Percentiles rank a stretch among this genome's conserved stretches.
These are phyloP conservation scores for Prasinococcaceae sp. DNA, from an alignment of 139 green algal genomes.

Conservation along the genomic window DNA sequence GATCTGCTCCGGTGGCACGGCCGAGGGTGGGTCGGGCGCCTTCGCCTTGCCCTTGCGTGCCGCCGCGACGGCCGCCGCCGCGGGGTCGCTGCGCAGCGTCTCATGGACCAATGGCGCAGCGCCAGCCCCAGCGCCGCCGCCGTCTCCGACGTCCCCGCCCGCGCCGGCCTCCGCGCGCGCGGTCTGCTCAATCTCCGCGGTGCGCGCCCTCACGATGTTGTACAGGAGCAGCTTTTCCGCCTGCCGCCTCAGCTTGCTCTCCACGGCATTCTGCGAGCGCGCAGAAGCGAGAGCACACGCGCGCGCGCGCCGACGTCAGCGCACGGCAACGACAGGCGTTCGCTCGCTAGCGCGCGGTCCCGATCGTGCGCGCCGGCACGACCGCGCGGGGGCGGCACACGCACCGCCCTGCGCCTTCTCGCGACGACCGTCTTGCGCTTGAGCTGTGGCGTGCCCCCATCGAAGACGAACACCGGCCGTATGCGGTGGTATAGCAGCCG, in stretches of 20 bases:
- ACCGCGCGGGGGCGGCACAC: no score
- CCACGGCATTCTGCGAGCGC: conserved; percentile 45
- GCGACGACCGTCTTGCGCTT: conserved; percentile 64
- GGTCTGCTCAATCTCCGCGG: neutral
- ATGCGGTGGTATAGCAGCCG: conserved; percentile 87
- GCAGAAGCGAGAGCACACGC: no score
- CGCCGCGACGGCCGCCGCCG: neutral
- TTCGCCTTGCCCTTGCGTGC: no score
- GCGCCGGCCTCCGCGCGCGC: neutral
- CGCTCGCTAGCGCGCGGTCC: no score
- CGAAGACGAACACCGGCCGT: conserved; percentile 93
- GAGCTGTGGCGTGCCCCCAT: conserved; percentile 80
- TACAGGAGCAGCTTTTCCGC: conserved; percentile 90
- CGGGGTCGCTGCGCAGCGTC: neutral
- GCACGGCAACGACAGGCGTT: no score
- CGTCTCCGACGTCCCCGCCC: no score
- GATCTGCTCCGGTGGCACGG: no score
- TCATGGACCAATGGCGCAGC: neutral
- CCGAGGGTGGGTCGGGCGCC: neutral
- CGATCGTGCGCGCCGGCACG: no score
- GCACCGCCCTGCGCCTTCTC: neutral
- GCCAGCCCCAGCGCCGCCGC: no score
- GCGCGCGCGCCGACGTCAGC: no score
- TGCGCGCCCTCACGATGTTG: conserved; percentile 52
- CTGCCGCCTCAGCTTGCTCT: conserved; percentile 50